phyloP scores from a whole-genome alignment of 345 rosid genomes.

The Populus euphratica region DNA sequence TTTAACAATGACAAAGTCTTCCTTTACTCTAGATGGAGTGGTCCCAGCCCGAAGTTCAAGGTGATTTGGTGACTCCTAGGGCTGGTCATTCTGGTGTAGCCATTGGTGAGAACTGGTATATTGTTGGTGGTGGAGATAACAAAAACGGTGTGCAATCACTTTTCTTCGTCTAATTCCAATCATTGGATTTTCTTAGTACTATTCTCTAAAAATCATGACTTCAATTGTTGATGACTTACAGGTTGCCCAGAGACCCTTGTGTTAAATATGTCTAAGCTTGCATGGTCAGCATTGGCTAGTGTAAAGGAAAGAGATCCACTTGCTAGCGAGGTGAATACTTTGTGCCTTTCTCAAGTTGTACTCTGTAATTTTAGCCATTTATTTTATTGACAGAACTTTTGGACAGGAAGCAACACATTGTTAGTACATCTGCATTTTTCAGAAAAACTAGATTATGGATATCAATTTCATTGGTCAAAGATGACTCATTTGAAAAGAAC shows the following conservation, averaged over 20 bases:
- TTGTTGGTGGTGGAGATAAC: conserved; percentile 98
- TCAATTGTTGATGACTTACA: conserved; percentile 16
- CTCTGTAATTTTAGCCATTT: not conserved
- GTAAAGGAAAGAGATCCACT: conserved; percentile 86
- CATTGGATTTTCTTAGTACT: conserved; percentile 5
- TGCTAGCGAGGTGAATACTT: conserved; percentile 86
- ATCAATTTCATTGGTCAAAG: not conserved
- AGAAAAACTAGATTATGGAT: not conserved
- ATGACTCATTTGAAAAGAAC: not conserved
- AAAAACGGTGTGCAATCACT: conserved; percentile 53
- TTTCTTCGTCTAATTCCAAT: not conserved
- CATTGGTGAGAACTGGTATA: conserved; percentile 79
- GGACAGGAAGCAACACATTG: not conserved
- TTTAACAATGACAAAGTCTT: conserved; percentile 6
- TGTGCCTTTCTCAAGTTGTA: not conserved
- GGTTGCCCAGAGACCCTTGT: conserved; percentile 85
- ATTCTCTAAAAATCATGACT: not conserved
- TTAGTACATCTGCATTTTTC: not conserved
- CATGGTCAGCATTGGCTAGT: conserved; percentile 63
- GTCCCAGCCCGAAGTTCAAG: conserved; percentile 83
- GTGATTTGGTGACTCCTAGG: conserved; percentile 67
- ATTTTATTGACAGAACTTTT: not conserved
- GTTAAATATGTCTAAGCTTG: conserved; percentile 82
- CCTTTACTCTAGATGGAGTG: conserved; percentile 74
- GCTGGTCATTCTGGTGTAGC: conserved; percentile 90